These are phyloP conservation scores for Rosa hybrid DNA, from an alignment of 331 rosid species.

Conservation along the genomic window DNA sequence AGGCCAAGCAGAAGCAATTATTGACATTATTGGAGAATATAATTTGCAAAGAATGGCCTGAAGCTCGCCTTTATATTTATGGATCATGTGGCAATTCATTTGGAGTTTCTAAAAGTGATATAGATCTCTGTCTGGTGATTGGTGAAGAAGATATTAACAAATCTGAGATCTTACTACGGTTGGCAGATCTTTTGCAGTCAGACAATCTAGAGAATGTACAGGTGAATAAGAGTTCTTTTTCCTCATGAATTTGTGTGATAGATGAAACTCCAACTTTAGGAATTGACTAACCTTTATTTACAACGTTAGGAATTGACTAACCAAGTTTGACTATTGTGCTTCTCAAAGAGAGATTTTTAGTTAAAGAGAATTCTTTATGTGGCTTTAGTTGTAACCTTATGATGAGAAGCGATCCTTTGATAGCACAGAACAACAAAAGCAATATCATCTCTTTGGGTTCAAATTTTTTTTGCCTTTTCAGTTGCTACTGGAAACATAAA, in stretches of 20 bases:
- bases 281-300: background rate
- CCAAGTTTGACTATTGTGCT: conserved; percentile 7
- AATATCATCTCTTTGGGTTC: no score
- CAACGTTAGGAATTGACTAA: background rate
- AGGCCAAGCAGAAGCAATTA: conserved; percentile 74
- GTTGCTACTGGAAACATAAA: background rate
- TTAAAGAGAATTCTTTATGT: background rate
- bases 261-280: background rate
- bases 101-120: conserved; percentile 87
- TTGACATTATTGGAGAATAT: conserved; percentile 61
- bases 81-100: conserved; percentile 98
- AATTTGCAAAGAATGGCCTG: conserved; percentile 77
- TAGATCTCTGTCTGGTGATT: conserved; percentile 92
- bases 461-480: background rate
- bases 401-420: background rate
- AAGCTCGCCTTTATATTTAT: conserved; percentile 72
- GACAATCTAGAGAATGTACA: conserved; percentile 91
- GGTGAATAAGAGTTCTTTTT: conserved; percentile 48
- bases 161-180: conserved; percentile 63
- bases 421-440: no score
- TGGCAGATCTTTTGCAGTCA: conserved; percentile 82
- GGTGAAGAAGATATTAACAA: conserved; percentile 66
- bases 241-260: background rate
- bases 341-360: background rate
- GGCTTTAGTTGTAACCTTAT: background rate